These are phyloP conservation scores for Tetrastigma voinierianum DNA, from an alignment of 164 flowering plant genomes.

Conservation along the genomic window DNA sequence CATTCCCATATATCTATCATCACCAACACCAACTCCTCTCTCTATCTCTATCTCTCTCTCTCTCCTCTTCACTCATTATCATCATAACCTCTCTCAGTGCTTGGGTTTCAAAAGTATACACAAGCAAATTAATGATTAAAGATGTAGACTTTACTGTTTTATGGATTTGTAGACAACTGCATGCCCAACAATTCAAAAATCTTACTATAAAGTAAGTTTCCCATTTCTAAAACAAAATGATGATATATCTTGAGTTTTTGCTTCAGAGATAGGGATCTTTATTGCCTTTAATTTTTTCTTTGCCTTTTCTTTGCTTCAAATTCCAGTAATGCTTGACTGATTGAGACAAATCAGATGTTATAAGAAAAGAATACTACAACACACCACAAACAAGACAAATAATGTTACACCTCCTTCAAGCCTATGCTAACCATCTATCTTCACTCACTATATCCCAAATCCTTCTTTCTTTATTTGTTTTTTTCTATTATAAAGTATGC, in stretches of 20 bases:
- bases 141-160: conserved; percentile 22
- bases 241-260: conserved; percentile 20
- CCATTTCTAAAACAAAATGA: conserved; percentile 32
- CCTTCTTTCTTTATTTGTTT: no score
- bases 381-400: neutral
- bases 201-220: conserved; percentile 10
- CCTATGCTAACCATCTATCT: no score
- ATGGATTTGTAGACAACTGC: conserved; percentile 19
- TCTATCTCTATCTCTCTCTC: no score
- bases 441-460: no score
- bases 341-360: no score
- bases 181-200: no score
- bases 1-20: no score
- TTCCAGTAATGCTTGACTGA: conserved; percentile 4
- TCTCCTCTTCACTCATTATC: neutral
- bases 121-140: conserved; percentile 23
- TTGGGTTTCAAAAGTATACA: conserved; percentile 8
- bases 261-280: conserved; percentile 23
- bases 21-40: no score
- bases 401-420: no score
- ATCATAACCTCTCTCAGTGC: conserved; percentile 34
- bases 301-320: conserved; percentile 3
- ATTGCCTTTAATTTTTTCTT: conserved; percentile 4
- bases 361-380: neutral
- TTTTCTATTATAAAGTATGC: no score